phyloP scores from a whole-genome alignment of 148 eudicot species.

The Beta vulgaris region DNA sequence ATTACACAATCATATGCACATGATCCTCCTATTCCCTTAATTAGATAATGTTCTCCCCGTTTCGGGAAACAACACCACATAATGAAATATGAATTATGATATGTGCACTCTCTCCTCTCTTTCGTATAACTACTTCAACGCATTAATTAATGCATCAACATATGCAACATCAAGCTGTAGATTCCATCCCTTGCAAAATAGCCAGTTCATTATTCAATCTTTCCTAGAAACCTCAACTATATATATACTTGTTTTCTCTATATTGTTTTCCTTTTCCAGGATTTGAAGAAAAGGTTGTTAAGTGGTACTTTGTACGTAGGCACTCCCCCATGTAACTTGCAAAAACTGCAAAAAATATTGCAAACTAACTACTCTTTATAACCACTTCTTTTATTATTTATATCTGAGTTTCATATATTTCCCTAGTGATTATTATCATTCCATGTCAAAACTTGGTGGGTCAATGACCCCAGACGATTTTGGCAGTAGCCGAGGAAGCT shows the following conservation, averaged over 20 bases:
- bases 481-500: slow-evolving; percentile 24
- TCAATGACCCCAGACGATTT: slow-evolving; percentile 9
- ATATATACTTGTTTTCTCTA: background rate
- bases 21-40: slow-evolving; percentile 7
- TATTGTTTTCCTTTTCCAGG: background rate
- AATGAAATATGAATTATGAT: background rate
- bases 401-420: background rate
- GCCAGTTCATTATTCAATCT: background rate
- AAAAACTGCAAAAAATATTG: slow-evolving; percentile 3
- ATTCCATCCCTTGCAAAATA: slow-evolving; percentile 10
- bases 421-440: background rate
- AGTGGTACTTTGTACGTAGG: background rate
- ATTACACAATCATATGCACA: slow-evolving; percentile 12
- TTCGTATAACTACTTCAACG: background rate
- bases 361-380: background rate
- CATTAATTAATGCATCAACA: slow-evolving; percentile 9
- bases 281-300: background rate
- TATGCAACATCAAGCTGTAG: slow-evolving; percentile 18
- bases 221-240: background rate
- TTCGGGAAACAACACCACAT: slow-evolving; percentile 10
- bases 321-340: slow-evolving; percentile 2
- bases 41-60: slow-evolving; percentile 6
- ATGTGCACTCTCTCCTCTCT: background rate
- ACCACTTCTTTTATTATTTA: background rate
- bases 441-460: background rate